Base-by-base conservation (phyloP, 306 rosid genomes). In the Cucurbita maxima region DNA sequence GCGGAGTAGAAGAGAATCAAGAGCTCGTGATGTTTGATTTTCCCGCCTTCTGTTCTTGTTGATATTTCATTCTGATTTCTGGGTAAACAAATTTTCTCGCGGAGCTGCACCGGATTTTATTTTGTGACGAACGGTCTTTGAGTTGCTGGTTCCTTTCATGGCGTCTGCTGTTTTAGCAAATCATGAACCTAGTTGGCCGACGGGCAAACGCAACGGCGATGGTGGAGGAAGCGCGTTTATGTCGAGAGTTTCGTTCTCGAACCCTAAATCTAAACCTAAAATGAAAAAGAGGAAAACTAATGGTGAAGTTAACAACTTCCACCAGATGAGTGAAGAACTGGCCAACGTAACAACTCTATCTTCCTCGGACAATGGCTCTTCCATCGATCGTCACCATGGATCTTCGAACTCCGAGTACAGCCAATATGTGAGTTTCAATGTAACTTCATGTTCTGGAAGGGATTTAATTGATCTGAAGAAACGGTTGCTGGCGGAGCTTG, bases 161-260 rank as follows among this genome's bases (percentile, higher is more conserved):
- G 94, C 97, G 38, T 90, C 95, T 61, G 97, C 95, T 72, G 92
- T 94, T 77, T 30, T 89, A 76, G 88, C 87, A 40, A 90, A 87
- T 84, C 89, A 82, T 88, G 89, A 88, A 83, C 75, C 88, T 10
- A 87, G 84, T 60, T 88, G 92, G 96, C 82, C 91, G 25, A 87
- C 82, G 72, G 86, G 87, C 48, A 80, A 85, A 84, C 85, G 57
- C 48, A 61, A 80, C 73, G 90, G 91, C 60, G 25, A 47, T 10
- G 91, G 86, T 59, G 86, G 83, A 54, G 88, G 88, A 76, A 88
- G 87, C 20, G 88, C 86, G 86, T 91, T 84, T 80, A 91, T 91
- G 99, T 96, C 89, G n/a, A 91, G 89, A 87, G 83, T 79, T 73
- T 89, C 96, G 47, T 81, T 73, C 76, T 79, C 89, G 60, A 87